Evolutionary conservation across 202 grass and related monocot species (phyloP).

Genomic region (Panicum hallii): DNA sequence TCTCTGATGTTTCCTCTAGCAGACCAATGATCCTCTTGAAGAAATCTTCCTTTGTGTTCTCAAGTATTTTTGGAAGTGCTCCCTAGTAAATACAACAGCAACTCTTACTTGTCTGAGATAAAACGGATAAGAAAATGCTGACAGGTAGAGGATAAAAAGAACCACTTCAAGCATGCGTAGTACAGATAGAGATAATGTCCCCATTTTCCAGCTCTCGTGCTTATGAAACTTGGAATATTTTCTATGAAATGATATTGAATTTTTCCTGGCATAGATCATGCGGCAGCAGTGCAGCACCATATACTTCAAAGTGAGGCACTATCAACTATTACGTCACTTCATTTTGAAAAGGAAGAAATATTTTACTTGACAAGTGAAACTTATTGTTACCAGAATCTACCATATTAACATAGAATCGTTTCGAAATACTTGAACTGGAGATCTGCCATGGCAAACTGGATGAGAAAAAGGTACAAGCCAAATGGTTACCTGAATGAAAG

Average conservation of each 20-base stretch:
- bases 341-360: background rate
- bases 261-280: background rate
- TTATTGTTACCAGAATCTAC: background rate
- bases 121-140: background rate
- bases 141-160: background rate
- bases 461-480: background rate
- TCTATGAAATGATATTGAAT: background rate
- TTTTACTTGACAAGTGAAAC: background rate
- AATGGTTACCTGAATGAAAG: constrained; percentile 75
- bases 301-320: background rate
- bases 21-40: constrained; percentile 63
- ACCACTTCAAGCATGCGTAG: background rate
- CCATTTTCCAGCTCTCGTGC: background rate
- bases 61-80: constrained; percentile 66
- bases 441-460: background rate
- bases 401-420: no score
- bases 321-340: background rate
- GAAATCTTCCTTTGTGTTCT: constrained; percentile 65
- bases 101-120: constrained; percentile 5
- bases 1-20: constrained; percentile 64
- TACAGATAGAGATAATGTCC: background rate
- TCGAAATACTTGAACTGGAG: background rate
- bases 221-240: background rate
- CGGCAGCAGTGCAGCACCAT: background rate
- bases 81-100: constrained; percentile 44